phyloP scores from a whole-genome alignment of 768 basidiomycete species.

The Rhizopogon vesiculosus region DNA sequence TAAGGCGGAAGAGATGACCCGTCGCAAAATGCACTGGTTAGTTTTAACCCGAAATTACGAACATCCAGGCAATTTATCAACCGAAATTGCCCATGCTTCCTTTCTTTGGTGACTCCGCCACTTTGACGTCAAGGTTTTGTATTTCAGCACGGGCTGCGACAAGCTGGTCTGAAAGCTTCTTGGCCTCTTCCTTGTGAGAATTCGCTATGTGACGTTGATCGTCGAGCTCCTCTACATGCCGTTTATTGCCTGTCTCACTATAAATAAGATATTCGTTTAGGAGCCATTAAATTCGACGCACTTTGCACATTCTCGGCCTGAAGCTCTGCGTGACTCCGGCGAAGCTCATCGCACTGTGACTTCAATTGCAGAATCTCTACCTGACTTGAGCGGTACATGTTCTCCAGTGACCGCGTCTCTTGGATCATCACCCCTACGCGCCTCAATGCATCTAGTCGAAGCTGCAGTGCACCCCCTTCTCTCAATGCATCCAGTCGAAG shows the following conservation, averaged over 20 bases:
- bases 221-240: background rate
- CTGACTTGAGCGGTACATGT: slow-evolving; percentile 6
- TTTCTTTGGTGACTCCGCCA: slow-evolving; percentile 3
- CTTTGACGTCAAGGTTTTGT: slow-evolving; percentile 12
- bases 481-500: too few species aligned
- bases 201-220: background rate
- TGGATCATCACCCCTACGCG: slow-evolving; percentile 12
- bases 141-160: slow-evolving; percentile 14
- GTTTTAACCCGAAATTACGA: too few species aligned
- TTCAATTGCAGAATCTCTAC: slow-evolving; percentile 15
- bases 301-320: slow-evolving; percentile 2
- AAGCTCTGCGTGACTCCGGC: background rate
- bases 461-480: slow-evolving; percentile 18
- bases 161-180: slow-evolving; percentile 11
- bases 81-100: too few species aligned
- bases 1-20: too few species aligned
- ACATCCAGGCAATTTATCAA: too few species aligned
- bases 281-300: slow-evolving; percentile 14
- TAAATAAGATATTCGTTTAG: background rate
- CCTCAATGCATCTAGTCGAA: slow-evolving; percentile 10
- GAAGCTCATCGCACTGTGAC: too few species aligned
- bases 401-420: slow-evolving; percentile 21
- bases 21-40: too few species aligned
- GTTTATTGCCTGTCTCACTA: background rate
- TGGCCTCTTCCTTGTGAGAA: slow-evolving; percentile 1